Percentiles rank a stretch among this genome's conserved stretches.
Conservation (phyloP, 495 filamentous ascomycete species). For the Cladorrhinum samala region DNA sequence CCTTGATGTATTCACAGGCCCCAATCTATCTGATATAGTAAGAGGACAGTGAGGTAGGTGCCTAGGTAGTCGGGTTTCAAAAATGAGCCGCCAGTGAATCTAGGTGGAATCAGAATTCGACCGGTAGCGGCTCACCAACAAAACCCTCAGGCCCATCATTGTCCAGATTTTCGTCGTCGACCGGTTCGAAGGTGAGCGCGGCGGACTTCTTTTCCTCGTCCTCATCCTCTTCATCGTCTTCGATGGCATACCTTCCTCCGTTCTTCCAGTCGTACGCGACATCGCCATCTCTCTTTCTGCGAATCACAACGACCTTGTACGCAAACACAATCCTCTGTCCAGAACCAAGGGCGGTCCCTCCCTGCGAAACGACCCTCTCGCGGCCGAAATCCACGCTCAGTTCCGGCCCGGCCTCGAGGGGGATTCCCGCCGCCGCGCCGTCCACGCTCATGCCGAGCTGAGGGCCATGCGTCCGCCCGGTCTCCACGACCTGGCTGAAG, state of each 20-base stretch:
- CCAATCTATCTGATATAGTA: too few species aligned
- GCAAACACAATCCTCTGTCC: not conserved
- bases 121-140: too few species aligned
- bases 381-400: not conserved
- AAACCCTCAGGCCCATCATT: too few species aligned
- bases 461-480: not conserved
- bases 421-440: not conserved
- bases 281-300: not conserved
- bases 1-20: too few species aligned
- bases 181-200: too few species aligned
- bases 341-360: not conserved
- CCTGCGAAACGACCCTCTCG: not conserved
- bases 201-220: not conserved
- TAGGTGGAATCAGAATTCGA: too few species aligned
- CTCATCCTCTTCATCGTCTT: not conserved
- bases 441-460: not conserved
- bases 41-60: too few species aligned
- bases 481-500: not conserved
- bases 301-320: not conserved
- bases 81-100: too few species aligned
- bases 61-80: too few species aligned
- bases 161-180: too few species aligned
- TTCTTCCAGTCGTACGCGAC: not conserved
- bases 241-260: not conserved
- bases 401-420: not conserved